A percentile compares a stretch with the other conserved stretches of the same genome.
Evolutionary conservation across 139 green algal species (phyloP).

Genomic region (Coelastrella sp.): DNA sequence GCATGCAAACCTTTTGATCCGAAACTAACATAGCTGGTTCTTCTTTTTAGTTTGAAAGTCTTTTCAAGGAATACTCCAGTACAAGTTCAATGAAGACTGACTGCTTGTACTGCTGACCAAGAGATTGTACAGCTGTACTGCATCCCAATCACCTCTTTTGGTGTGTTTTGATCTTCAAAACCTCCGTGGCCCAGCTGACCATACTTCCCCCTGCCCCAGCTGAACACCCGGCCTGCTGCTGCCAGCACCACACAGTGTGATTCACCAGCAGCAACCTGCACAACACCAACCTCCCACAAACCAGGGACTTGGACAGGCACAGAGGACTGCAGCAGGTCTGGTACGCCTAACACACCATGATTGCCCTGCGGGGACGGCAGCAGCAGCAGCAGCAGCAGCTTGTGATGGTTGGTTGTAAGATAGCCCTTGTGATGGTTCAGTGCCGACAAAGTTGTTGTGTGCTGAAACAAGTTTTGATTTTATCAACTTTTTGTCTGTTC

Average conservation of each 20-base stretch:
- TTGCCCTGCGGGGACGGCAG: not conserved
- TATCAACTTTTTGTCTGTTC: too few species aligned
- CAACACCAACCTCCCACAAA: slow-evolving; percentile 72
- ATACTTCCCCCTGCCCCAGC: slow-evolving; percentile 82
- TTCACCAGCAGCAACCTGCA: slow-evolving; percentile 77
- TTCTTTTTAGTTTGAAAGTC: too few species aligned
- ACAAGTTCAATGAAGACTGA: too few species aligned
- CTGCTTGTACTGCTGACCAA: too few species aligned
- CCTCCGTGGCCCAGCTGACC: slow-evolving; percentile 79
- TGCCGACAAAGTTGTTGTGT: too few species aligned
- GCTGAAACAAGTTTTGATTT: too few species aligned
- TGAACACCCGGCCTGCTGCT: slow-evolving; percentile 71
- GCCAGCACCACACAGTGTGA: slow-evolving; percentile 78
- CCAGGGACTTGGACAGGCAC: slow-evolving; percentile 50
- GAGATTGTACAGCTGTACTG: too few species aligned
- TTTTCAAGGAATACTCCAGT: too few species aligned
- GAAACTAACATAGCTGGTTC: too few species aligned
- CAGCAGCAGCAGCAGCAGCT: slow-evolving; percentile 8
- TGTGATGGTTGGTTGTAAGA: too few species aligned
- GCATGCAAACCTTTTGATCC: too few species aligned
- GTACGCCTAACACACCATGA: slow-evolving; percentile 28
- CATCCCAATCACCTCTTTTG: slow-evolving; percentile 54
- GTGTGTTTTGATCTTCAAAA: slow-evolving; percentile 52
- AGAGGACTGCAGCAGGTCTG: not conserved
- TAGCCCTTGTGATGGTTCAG: too few species aligned